phyloP scores from a whole-genome alignment of 768 basidiomycete species.

The Suillus paluster region DNA sequence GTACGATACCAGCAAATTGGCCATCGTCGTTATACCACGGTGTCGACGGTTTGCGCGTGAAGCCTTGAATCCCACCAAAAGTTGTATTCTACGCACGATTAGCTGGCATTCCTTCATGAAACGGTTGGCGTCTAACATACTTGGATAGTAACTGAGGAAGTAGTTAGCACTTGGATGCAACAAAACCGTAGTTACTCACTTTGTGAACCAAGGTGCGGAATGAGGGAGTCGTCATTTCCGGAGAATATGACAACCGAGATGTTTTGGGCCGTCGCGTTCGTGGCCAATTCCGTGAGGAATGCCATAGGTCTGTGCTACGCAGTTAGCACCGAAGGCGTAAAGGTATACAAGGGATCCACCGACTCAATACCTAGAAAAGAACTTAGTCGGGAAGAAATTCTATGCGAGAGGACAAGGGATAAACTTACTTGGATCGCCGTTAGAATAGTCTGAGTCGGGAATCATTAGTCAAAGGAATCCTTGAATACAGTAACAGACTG shows the following conservation, averaged over 20 bases:
- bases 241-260: slow-evolving; percentile 64
- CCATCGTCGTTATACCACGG: slow-evolving; percentile 66
- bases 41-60: slow-evolving; percentile 69
- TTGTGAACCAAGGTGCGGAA: slow-evolving; percentile 67
- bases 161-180: slow-evolving; percentile 7
- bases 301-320: slow-evolving; percentile 53
- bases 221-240: slow-evolving; percentile 70
- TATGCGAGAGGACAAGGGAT: slow-evolving; percentile 1
- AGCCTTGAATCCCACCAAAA: slow-evolving; percentile 78
- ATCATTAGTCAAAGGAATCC: not conserved
- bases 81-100: slow-evolving; percentile 63
- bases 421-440: slow-evolving; percentile 38
- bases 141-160: slow-evolving; percentile 57
- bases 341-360: slow-evolving; percentile 14
- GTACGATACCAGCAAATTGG: slow-evolving; percentile 67
- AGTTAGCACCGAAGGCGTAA: slow-evolving; percentile 14
- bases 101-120: slow-evolving; percentile 4
- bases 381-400: not conserved
- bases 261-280: slow-evolving; percentile 57
- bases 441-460: slow-evolving; percentile 20
- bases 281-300: slow-evolving; percentile 67
- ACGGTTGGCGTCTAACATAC: slow-evolving; percentile 30
- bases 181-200: slow-evolving; percentile 39
- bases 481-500: slow-evolving; percentile 7
- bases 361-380: slow-evolving; percentile 37